Base-by-base conservation (phyloP, 2,329 filamentous ascomycete genomes). In the Colletotrichum sp. region DNA sequence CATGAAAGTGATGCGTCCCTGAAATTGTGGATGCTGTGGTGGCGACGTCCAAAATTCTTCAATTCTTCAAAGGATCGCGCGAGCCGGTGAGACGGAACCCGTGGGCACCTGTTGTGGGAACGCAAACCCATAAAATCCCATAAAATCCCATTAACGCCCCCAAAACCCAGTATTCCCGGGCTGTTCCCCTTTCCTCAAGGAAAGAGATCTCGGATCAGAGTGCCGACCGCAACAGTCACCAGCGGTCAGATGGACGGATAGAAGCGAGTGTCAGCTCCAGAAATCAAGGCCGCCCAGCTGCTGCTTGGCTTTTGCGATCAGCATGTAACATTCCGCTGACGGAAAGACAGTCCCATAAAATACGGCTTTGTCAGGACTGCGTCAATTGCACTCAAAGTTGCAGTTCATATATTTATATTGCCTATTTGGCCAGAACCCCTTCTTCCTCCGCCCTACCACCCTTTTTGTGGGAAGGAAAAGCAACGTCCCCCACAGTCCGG, bases 391-490 rank as follows among this genome's bases (percentile, higher is more conserved):
- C 44, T 28, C 66, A 59, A 24, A 28, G 44, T 70, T 59, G 59
- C 57, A 26, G 16, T 60, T 74, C 44, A 71, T 71, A 67, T 63
- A 63, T 67, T 49, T 62, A 63, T 28, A 75, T 72, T 67, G 16
- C 34, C 18, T 30, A 15, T 34, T 32, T 55, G 44, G 39, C 67
- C 15, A 30, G 26, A 26, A 39, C 52, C 68, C 36, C 49, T 49
- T 30, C 60, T 32, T 30, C 34, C 52, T 15, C 12, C 24, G 67
- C 49, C 60, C 34, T 36, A 52, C 34, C n/a, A 13, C 24, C 21
- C 28, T 52, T 24, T 49, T 16, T 63, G 34, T 32, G 24, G 16
- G 24, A 21, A 36, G 12, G 12, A 7, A 13, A 34, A 30, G 34
- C 16, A 30, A 59, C 28, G 9, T 26, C 36, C 30, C 36, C 68